Evolutionary conservation across 2,329 filamentous ascomycete species (phyloP), one percentile per base, ranked within the genome.

Genomic region (Reticulascus tulasneorum): DNA sequence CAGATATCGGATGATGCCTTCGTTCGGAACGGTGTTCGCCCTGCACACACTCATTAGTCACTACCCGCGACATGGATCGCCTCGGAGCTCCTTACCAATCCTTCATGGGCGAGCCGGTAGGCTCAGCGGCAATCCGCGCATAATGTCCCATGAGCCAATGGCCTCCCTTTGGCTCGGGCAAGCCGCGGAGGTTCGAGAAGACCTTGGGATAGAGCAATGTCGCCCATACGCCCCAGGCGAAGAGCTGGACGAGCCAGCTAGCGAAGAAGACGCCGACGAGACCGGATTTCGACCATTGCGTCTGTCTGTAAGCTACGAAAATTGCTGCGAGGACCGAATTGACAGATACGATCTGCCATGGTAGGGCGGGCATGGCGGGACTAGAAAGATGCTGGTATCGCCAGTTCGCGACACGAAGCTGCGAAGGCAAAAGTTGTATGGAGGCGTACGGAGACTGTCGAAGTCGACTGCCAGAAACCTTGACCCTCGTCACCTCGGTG

Each of bases 1-100:
- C 11, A 76, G 69, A 52, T 84, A 88, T 9, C 80, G 75, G 37
- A 90, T 77, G 13, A 89, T 50, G 4, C 84, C 84, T 19, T 85
- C 63, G 48, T 89, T 79, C 7, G 79, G 78, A 24, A 86, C 63
- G 3, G 65, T 67, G 32, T 74, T 65, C 16, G 74, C 57, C 84
- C 83, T 77, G 40, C 54, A 23, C 63, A 51, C 9, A 64, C 49
- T 72, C 73, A 54, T 40, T 10, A 29, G 9, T n/a, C n/a, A n/a
- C 20, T 21, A 10, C n/a, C 10, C 15, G 22, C 5, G 6, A 6
- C 22, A 17, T 7, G 11, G 16, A 10, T 9, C 5, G 9, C 17
- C 12, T 11, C 11, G 9, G 29, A 28, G 18, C n/a, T 15, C 50
- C 52, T 22, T 56, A 76, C 73, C 73, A 77, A 34, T 69, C 62